Base-by-base conservation (phyloP, 768 basidiomycete species). In the Cytidiella melzeri region DNA sequence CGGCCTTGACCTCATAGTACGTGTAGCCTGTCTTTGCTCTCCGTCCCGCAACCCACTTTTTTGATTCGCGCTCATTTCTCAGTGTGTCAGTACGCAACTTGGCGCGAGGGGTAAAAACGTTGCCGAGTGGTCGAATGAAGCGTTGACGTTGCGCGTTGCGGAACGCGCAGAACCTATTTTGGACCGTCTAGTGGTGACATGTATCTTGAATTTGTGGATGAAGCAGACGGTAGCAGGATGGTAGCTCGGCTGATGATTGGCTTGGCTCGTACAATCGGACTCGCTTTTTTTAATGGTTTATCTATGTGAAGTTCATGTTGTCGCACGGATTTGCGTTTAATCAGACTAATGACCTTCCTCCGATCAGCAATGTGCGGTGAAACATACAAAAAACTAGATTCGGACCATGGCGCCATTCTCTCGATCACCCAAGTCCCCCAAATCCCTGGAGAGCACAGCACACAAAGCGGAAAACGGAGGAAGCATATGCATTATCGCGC, bases 121-220 rank as follows among this genome's bases (percentile, higher is more conserved):
- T 6, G 78, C 77, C 39, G 64, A 54, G 15, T 80, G 77, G 77
- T 65, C 63, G 26, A 69, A 70, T 46, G 64, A 66, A 19, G 59
- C 67, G 25, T 63, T 56, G 43, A 67, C 53, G 43, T 64, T 80
- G 51, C 64, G 58, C n/a, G 73, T 80, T 12, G 57, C 68, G 27
- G 60, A 66, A 25, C 67, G 69, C 11, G 73, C 57, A 20, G 69
- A 69, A 38, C 55, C 50, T 12, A 64, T 75, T 40, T 60, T 79
- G 30, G 79, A 79, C 60, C 71, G 75, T 36, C 51, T 80, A 19
- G 71, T 80, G 12, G 71, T 80, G 36, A 79, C 78, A 15, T 77
- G 73, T 48, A 66, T 78, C 56, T 62, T 80, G 55, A 73, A 80
- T 58, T 53, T 74, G 21, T 80, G 78, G 76, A 69, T 73, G 57